A percentile compares a stretch with the other conserved stretches of the same genome.
phyloP scores from a whole-genome alignment of 2,329 filamentous ascomycete genomes.

The Diaporthe vaccinii region DNA sequence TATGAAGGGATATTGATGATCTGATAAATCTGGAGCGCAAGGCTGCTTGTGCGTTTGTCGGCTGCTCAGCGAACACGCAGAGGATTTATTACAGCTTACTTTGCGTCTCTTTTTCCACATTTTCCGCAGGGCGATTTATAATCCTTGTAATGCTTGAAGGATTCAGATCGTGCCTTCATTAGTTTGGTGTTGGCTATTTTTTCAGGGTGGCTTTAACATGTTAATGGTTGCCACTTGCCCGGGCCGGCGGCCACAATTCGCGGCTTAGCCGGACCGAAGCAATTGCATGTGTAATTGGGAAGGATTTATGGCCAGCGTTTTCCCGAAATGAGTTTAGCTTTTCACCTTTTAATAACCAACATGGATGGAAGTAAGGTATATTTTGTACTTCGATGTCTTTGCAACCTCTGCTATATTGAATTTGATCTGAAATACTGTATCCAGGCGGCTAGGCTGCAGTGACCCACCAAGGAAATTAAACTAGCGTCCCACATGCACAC shows the following conservation, averaged over 20 bases:
- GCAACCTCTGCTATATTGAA: not conserved
- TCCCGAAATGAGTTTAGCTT: not conserved
- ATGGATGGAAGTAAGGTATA: not conserved
- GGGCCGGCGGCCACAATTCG: not conserved
- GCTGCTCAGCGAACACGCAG: constrained; percentile 12
- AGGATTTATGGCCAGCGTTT: constrained; percentile 9
- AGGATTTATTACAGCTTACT: not conserved
- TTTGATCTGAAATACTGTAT: not conserved
- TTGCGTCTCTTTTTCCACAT: not conserved
- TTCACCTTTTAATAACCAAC: not conserved
- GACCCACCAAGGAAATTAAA: not conserved
- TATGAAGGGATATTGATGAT: not conserved
- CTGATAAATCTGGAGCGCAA: not conserved
- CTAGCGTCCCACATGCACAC: not conserved
- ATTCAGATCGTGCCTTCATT: not conserved
- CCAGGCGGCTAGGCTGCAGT: not conserved
- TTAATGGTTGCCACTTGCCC: not conserved
- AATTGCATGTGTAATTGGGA: not conserved
- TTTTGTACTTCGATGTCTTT: not conserved
- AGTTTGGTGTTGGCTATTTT: not conserved
- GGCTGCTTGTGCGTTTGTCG: not conserved
- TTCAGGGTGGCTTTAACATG: not conserved
- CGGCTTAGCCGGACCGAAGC: constrained; percentile 12
- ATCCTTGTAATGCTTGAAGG: not conserved
- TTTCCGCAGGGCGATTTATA: not conserved